These are phyloP conservation scores for Chaetoceros tenuissimus DNA, from an alignment of 108 stramenopile species.

Conservation along the genomic window DNA sequence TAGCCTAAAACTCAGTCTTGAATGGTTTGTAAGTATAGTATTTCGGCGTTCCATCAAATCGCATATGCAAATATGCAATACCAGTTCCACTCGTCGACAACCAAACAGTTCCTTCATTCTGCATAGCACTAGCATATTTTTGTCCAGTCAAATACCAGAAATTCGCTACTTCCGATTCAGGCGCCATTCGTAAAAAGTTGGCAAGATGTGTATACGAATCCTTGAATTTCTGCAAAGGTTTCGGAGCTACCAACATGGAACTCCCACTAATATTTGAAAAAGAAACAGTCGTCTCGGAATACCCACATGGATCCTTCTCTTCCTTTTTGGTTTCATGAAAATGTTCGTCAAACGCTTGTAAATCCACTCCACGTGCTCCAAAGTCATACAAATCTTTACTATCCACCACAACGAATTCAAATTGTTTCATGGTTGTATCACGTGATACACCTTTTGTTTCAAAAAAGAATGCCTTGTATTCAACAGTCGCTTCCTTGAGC, in stretches of 20 bases:
- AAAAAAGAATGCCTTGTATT: neutral
- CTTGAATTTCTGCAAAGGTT: neutral
- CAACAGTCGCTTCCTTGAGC: neutral
- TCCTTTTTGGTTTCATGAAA: neutral
- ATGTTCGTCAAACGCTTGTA: neutral
- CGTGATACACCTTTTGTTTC: neutral
- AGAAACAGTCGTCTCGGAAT: too few relatives aligned
- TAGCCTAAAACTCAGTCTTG: too few relatives aligned
- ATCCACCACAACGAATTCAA: neutral
- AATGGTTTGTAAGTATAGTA: constrained; percentile 84
- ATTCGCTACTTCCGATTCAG: constrained; percentile 24
- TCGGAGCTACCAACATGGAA: neutral
- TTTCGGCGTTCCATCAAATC: constrained; percentile 68
- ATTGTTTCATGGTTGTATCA: neutral
- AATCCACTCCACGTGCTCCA: neutral
- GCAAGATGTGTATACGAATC: constrained; percentile 45
- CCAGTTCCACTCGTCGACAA: constrained; percentile 72
- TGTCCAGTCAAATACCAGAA: constrained; percentile 41
- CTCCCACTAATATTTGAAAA: neutral
- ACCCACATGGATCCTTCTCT: neutral
- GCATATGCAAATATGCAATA: constrained; percentile 78
- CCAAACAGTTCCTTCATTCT: constrained; percentile 36
- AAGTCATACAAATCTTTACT: neutral
- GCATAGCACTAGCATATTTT: constrained; percentile 14
- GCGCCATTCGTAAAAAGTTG: constrained; percentile 39